A percentile compares a stretch with the other conserved stretches of the same genome.
Conservation (phyloP, 177 flowering plant species). For the Vitis hybrid region DNA sequence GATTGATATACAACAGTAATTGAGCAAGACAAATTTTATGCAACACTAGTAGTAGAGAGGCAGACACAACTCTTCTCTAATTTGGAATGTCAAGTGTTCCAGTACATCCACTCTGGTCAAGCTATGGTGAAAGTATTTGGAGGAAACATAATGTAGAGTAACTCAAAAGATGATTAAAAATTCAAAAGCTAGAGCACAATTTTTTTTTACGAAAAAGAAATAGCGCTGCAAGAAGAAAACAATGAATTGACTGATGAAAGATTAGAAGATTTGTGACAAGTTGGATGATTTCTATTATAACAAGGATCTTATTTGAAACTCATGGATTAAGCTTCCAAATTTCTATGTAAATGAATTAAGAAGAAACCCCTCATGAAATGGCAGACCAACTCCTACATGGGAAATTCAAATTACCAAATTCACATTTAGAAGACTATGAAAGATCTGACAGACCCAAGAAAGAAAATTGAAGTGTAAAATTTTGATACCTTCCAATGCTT, state of each 20-base stretch:
- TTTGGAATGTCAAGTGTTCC: too few relatives aligned
- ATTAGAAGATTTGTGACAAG: not conserved
- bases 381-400: not conserved
- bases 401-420: not conserved
- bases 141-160: not conserved
- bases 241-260: not conserved
- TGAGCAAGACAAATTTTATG: too few relatives aligned
- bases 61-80: too few relatives aligned
- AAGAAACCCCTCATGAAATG: not conserved
- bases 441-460: not conserved
- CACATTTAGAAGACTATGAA: not conserved
- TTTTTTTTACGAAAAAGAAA: not conserved
- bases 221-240: not conserved
- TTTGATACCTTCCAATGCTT: slow-evolving; percentile 81
- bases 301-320: not conserved
- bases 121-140: not conserved
- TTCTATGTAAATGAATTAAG: not conserved
- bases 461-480: not conserved
- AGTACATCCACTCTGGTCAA: too few relatives aligned
- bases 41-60: too few relatives aligned
- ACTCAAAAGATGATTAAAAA: not conserved
- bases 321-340: slow-evolving; percentile 1
- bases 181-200: not conserved
- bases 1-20: not conserved
- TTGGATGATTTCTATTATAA: not conserved